Conservation (phyloP, 306 rosid genomes). For the Rosa multiflora region DNA sequence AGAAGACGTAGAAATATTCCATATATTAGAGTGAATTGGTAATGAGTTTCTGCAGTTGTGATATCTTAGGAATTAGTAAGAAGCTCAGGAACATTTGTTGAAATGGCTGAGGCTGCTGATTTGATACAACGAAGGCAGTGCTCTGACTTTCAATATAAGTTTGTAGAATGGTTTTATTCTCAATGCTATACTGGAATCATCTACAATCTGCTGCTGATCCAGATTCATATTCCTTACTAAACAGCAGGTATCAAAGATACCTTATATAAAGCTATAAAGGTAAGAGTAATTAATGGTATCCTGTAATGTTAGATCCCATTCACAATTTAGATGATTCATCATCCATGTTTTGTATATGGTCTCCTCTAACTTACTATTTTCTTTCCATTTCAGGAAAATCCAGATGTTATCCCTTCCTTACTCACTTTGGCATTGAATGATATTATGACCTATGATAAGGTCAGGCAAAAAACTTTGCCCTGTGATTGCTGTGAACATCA, state of each 20-base stretch:
- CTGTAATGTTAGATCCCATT: background rate
- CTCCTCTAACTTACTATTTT: no score
- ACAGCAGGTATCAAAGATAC: constrained; percentile 75
- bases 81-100: constrained; percentile 53
- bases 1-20: background rate
- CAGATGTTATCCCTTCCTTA: no score
- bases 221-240: constrained; percentile 25
- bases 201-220: constrained; percentile 20
- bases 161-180: constrained; percentile 23
- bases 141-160: constrained; percentile 77
- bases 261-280: constrained; percentile 64
- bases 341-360: no score
- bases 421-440: no score
- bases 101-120: constrained; percentile 81
- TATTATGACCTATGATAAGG: no score
- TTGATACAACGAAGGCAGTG: constrained; percentile 85
- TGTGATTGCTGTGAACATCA: no score
- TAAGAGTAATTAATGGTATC: constrained; percentile 3
- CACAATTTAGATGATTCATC: no score
- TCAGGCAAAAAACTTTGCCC: no score
- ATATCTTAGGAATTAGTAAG: constrained; percentile 66
- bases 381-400: constrained; percentile 12
- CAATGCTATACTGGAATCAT: constrained; percentile 15
- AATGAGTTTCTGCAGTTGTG: constrained; percentile 72
- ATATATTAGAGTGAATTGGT: constrained; percentile 54